A percentile compares a stretch with the other conserved stretches of the same genome.
These are phyloP conservation scores for Neonectria faginata DNA, from an alignment of 2,329 filamentous ascomycete species.

Conservation along the genomic window DNA sequence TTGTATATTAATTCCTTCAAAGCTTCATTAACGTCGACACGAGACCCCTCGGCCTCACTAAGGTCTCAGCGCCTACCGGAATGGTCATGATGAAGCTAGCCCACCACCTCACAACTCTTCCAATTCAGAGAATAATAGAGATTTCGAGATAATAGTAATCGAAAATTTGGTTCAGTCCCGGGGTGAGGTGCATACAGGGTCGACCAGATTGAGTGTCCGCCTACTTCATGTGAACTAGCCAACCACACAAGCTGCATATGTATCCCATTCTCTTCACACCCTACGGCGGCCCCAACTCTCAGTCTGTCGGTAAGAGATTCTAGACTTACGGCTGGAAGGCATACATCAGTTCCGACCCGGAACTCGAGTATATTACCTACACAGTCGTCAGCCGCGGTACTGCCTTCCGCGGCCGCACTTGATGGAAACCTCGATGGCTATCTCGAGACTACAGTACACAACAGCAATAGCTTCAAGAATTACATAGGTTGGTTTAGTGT, in stretches of 20 bases:
- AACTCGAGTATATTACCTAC: slow-evolving; percentile 75
- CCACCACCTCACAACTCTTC: no score
- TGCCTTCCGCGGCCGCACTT: slow-evolving; percentile 70
- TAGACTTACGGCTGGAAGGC: slow-evolving; percentile 67
- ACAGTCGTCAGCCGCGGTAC: slow-evolving; percentile 77
- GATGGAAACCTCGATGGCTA: slow-evolving; percentile 70
- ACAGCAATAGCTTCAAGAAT: slow-evolving; percentile 70
- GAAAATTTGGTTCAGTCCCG: no score
- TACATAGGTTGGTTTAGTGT: slow-evolving; percentile 70
- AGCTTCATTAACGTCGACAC: no score
- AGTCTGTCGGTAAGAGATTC: slow-evolving; percentile 70
- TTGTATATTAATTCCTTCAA: no score
- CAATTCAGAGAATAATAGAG: no score
- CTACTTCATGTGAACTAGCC: no score
- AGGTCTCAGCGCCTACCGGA: no score
- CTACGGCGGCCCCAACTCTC: slow-evolving; percentile 75
- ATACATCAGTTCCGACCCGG: slow-evolving; percentile 75
- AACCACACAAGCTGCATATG: not conserved
- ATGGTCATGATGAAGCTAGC: no score
- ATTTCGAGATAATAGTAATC: no score
- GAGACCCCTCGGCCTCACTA: no score
- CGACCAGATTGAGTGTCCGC: no score
- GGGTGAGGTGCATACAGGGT: no score
- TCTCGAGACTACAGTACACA: slow-evolving; percentile 68
- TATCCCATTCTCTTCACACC: slow-evolving; percentile 76